Percentiles rank a stretch among this genome's conserved stretches.
Evolutionary conservation across 345 rosid species (phyloP).

Genomic region (Carallia pectinifolia): DNA sequence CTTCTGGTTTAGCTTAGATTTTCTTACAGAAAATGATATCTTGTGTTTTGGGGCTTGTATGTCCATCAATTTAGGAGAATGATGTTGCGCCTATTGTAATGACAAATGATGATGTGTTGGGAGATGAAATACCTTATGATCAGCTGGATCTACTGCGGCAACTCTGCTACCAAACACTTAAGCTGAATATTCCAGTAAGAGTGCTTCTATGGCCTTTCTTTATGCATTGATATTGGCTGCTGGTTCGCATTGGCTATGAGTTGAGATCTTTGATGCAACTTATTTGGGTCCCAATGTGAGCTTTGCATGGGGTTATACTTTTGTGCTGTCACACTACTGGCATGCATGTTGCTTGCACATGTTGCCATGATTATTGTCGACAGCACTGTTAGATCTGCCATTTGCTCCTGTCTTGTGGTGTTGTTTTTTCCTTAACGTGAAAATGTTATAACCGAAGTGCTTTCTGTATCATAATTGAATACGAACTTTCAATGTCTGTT

Average conservation of each 20-base stretch:
- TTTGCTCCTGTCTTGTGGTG: too few species aligned
- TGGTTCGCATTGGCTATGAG: too few species aligned
- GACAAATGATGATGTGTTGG: slow-evolving; percentile 95
- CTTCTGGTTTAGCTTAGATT: slow-evolving; percentile 2
- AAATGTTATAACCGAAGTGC: too few species aligned
- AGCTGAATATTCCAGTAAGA: slow-evolving; percentile 61
- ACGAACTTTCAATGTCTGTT: background rate
- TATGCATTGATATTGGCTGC: too few species aligned
- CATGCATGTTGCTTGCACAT: too few species aligned
- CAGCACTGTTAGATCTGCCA: too few species aligned
- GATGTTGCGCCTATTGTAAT: slow-evolving; percentile 48
- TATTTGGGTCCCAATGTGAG: too few species aligned
- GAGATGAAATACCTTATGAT: slow-evolving; percentile 89
- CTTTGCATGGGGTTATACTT: too few species aligned
- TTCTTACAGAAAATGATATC: background rate
- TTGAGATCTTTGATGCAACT: too few species aligned
- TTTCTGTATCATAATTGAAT: background rate
- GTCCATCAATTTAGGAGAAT: slow-evolving; percentile 52
- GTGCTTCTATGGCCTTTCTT: slow-evolving; percentile 4
- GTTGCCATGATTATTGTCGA: too few species aligned
- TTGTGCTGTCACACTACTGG: too few species aligned
- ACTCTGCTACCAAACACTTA: slow-evolving; percentile 68
- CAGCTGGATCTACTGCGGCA: slow-evolving; percentile 59
- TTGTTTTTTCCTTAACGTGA: too few species aligned
- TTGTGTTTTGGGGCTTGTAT: background rate